Conservation (phyloP, 2,329 filamentous ascomycete species). For the Davidsoniella virescens region DNA sequence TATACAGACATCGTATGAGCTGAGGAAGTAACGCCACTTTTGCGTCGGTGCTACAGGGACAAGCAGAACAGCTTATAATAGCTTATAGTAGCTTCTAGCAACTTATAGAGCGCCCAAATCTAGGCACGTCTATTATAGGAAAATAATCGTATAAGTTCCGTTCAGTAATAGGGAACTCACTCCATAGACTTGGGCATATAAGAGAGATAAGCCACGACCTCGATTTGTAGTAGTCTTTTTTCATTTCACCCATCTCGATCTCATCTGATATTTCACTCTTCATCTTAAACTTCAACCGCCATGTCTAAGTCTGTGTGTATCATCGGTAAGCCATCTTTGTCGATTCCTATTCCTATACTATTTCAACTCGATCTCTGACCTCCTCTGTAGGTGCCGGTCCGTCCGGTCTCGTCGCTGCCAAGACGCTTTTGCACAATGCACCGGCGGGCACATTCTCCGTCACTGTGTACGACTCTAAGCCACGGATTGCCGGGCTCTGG, state of each 20-base stretch:
- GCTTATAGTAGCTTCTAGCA: too few species aligned
- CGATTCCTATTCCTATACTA: not conserved
- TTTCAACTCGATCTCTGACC: not conserved
- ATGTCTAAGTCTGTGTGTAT: conserved; percentile 28
- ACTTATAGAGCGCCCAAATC: not conserved
- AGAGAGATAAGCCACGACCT: too few species aligned
- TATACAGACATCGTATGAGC: not conserved
- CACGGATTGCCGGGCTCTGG: conserved; percentile 65
- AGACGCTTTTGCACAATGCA: conserved; percentile 50
- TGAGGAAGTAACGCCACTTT: not conserved
- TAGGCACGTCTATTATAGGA: too few species aligned
- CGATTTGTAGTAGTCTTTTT: too few species aligned
- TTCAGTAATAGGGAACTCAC: too few species aligned
- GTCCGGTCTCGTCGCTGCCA: conserved; percentile 53
- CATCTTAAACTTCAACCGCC: not conserved
- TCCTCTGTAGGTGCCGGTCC: conserved; percentile 43
- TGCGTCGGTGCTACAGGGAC: not conserved
- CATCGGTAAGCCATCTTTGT: conserved; percentile 20
- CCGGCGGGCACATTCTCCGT: conserved; percentile 43
- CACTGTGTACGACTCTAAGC: conserved; percentile 51
- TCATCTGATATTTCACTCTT: not conserved
- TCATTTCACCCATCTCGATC: too few species aligned
- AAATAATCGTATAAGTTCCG: too few species aligned
- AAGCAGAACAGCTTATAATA: too few species aligned
- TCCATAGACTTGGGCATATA: too few species aligned